These are phyloP conservation scores for Lyophyllum semitale DNA, from an alignment of 768 basidiomycete species.

Conservation along the genomic window DNA sequence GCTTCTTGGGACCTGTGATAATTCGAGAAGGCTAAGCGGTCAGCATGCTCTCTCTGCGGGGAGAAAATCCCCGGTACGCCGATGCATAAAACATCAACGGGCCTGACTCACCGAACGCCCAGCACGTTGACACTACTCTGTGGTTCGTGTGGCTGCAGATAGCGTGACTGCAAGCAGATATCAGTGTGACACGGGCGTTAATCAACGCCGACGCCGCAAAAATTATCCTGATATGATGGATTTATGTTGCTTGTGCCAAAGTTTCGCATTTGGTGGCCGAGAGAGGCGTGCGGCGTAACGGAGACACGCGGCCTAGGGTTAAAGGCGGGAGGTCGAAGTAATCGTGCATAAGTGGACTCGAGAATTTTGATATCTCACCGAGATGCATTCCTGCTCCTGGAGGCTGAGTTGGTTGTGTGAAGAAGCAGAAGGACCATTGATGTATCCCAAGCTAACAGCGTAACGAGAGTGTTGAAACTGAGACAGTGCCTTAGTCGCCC, in stretches of 20 bases:
- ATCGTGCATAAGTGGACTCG: neutral
- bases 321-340: neutral
- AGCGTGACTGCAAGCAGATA: neutral
- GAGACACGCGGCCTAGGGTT: neutral
- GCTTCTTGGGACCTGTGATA: neutral
- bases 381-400: neutral
- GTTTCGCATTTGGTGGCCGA: neutral
- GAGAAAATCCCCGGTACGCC: neutral
- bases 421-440: neutral
- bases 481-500: neutral
- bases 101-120: neutral
- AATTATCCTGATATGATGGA: neutral
- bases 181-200: neutral
- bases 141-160: neutral
- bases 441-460: neutral
- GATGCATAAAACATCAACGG: neutral
- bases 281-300: neutral
- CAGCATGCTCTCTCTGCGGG: neutral
- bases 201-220: neutral
- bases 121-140: neutral
- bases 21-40: neutral
- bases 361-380: neutral
- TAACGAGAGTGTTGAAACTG: neutral
- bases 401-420: neutral
- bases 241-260: neutral